phyloP scores from a whole-genome alignment of 495 filamentous ascomycete genomes.

The Penicillium waksmanii region DNA sequence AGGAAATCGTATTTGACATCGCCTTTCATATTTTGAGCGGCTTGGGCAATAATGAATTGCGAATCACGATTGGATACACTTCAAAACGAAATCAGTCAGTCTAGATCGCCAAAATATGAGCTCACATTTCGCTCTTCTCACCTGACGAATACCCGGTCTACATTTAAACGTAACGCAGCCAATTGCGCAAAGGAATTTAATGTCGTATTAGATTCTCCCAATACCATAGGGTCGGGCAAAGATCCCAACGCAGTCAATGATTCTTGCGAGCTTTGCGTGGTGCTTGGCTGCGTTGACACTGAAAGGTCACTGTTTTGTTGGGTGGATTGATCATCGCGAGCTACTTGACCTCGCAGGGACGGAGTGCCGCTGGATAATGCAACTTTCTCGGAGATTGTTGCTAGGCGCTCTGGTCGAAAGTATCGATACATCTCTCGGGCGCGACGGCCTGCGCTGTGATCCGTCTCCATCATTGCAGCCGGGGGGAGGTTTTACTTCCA shows the following conservation, averaged over 20 bases:
- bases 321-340: background rate
- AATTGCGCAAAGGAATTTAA: conserved; percentile 56
- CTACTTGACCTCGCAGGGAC: background rate
- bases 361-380: conserved; percentile 8
- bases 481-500: conserved; percentile 25
- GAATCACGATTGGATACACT: conserved; percentile 61
- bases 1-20: conserved; percentile 37
- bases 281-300: conserved; percentile 13
- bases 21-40: conserved; percentile 46
- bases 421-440: conserved; percentile 53
- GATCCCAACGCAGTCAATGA: conserved; percentile 6
- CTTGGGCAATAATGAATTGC: conserved; percentile 62
- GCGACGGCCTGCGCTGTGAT: conserved; percentile 37
- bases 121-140: conserved; percentile 14
- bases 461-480: background rate
- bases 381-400: conserved; percentile 11
- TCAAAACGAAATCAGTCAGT: background rate
- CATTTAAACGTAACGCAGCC: conserved; percentile 51
- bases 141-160: conserved; percentile 51
- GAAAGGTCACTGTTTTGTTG: conserved; percentile 10
- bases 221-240: conserved; percentile 26
- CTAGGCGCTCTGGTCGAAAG: conserved; percentile 40
- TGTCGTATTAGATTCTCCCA: conserved; percentile 54
- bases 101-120: background rate
- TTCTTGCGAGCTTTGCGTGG: conserved; percentile 1